phyloP scores from a whole-genome alignment of 495 filamentous ascomycete genomes.

The Aspergillus saccharolyticus region DNA sequence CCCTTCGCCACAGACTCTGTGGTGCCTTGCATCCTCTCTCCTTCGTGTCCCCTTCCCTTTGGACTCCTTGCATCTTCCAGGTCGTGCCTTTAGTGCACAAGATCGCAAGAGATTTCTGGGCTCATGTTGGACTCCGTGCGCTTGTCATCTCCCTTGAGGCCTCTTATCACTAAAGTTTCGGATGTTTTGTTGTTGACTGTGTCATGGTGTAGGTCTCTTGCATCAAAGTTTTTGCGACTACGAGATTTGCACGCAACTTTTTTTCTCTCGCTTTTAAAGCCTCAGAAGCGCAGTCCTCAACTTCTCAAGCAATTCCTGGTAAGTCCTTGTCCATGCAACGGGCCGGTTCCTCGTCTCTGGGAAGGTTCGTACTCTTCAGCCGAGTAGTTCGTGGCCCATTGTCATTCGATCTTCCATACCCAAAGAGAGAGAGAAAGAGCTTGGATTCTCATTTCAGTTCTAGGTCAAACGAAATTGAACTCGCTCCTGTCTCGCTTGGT shows the following conservation, averaged over 20 bases:
- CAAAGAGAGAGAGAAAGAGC: neutral
- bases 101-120: constrained; percentile 31
- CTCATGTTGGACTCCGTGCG: constrained; percentile 17
- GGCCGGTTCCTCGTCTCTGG: constrained; percentile 24
- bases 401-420: constrained; percentile 9
- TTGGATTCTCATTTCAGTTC: constrained; percentile 14
- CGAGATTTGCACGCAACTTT: constrained; percentile 35
- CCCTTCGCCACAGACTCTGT: constrained; percentile 24
- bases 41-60: constrained; percentile 27
- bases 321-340: constrained; percentile 35
- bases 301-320: constrained; percentile 22
- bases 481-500: constrained; percentile 25
- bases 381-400: constrained; percentile 28
- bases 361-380: constrained; percentile 32
- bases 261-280: constrained; percentile 4
- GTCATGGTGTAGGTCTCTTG: constrained; percentile 20
- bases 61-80: constrained; percentile 36
- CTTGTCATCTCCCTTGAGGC: constrained; percentile 18
- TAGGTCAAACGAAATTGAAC: constrained; percentile 20
- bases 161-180: constrained; percentile 10
- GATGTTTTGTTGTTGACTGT: constrained; percentile 41
- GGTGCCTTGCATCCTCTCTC: constrained; percentile 40
- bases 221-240: constrained; percentile 19
- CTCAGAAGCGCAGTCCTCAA: constrained; percentile 16
- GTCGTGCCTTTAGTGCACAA: constrained; percentile 27